Evolutionary conservation across 768 basidiomycete genomes (phyloP), one percentile per base, ranked within the genome.

Genomic region (Mrakia gelida): DNA sequence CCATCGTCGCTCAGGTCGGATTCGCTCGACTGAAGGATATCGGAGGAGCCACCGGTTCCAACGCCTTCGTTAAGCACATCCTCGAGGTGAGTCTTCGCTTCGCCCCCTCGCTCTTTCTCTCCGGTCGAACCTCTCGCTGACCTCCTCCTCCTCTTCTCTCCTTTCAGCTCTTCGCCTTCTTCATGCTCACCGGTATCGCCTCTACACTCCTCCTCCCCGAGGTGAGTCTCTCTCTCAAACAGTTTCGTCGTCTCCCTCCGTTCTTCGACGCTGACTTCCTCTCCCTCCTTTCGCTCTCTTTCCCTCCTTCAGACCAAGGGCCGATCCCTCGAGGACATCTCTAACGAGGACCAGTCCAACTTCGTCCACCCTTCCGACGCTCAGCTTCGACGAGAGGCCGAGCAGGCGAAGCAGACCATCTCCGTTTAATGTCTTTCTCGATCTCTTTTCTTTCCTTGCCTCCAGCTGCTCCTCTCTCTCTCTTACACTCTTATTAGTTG

Each of bases 131-230:
- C 32, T 2, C n/a, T 28, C 6, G 10, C 32, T 62, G n/a, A 62
- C 32, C 5, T 18, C 30, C 5, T n/a, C 32, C 5, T 18, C 30
- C 5, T n/a, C 61, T 32, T 62, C 61, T 32, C 30, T 21, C 13
- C 34, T 7, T 41, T 21, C 18, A 93, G 84, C 89, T 94, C 75
- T 92, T 94, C 80, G 92, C 92, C 18, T 85, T 92, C 75, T 93
- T 93, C 87, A 94, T 79, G 72, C 65, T 75, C 13, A 75, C 78
- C 30, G 78, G 73, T 62, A 61, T 75, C 62, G 88, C 90, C 86
- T 92, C 93, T 10, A 93, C 92, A 0, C 85, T 93, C 23, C 87
- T 94, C 21, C 83, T 94, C 16, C 91, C 91, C 52, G 93, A 94
- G 59, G 59, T n/a, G 11, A 59, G 59, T n/a, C 59, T 59, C 26